Base-by-base conservation (phyloP, 805 yeast species). In the Priceomyces haplophilus region DNA sequence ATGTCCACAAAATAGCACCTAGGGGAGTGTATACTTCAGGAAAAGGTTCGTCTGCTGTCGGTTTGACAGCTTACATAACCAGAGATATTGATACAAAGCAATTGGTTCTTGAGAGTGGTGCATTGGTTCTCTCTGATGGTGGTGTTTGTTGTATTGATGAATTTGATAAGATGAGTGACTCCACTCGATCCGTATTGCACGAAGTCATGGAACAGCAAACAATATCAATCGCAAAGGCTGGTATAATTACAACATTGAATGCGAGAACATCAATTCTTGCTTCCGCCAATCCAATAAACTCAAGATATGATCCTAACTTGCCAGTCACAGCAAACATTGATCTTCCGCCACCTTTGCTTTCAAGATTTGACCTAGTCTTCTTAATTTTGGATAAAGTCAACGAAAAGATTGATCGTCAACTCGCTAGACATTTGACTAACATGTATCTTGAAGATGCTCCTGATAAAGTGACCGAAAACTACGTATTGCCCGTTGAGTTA, bases 151-250 rank as follows among this genome's bases (percentile, higher is more conserved):
- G 99, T 67, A 93, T 93, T 61, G 99, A 93, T 72, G 99, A 93
- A 72, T 93, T 91, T 59, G 99, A 93, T 68, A 93, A 93, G 66
- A 93, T 93, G 99, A 79, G 85, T 42, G 98, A 93, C 53, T 69
- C 95, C 1, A 91, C 98, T 0, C 74, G 98, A 56, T 88, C 97
- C 7, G 98, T 93, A 8, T 71, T 93, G 41, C 99, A 93, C 62
- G 99, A 93, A 73, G 99, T 93, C 8, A 93, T 93, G 99, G 99
- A 93, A 69, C 99, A 93, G 62, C 99, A 93, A 64, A 93, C 99
- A 1, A 93, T 93, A 34, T 89, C 97, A 7, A 88, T 93, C 57
- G 99, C 99, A 24, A 93, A 93, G 58, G 99, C 99, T 1, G 99
- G 99, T 46, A 93, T 93, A 58, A 93, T 93, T 56, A 93, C 99